These are phyloP conservation scores for Haematococcus lacustris DNA, from an alignment of 139 green algal genomes.

Conservation along the genomic window DNA sequence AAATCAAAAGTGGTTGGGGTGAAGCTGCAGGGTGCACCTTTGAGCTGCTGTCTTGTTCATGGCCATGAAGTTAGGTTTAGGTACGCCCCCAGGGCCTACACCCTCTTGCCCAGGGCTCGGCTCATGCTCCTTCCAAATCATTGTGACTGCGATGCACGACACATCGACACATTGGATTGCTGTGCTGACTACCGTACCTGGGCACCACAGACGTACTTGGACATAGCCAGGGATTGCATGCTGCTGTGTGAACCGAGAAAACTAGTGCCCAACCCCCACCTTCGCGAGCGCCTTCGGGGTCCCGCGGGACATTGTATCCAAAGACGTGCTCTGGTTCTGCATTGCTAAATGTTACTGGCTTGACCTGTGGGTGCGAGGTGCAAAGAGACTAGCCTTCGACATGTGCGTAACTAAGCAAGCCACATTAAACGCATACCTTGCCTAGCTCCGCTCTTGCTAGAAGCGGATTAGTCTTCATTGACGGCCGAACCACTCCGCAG, in stretches of 20 bases:
- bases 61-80: constrained; percentile 1
- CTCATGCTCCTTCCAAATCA: constrained; percentile 25
- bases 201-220: neutral
- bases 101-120: neutral
- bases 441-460: constrained; percentile 1
- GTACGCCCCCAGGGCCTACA: constrained; percentile 1
- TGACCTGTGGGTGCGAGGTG: neutral
- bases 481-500: neutral
- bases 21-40: no score
- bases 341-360: neutral
- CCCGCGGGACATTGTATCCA: constrained; percentile 10
- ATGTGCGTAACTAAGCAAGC: neutral
- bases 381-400: neutral
- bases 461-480: constrained; percentile 1
- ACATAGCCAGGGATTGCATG: neutral
- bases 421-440: neutral
- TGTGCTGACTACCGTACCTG: neutral
- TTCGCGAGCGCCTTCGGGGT: constrained; percentile 24
- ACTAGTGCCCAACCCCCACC: neutral
- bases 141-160: constrained; percentile 16
- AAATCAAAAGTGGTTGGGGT: neutral
- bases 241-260: neutral
- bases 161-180: neutral
- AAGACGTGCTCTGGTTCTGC: constrained; percentile 8
- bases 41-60: constrained; percentile 2